Base-by-base conservation (phyloP, 2,329 filamentous ascomycete genomes). In the Pseudogymnoascus sp. region DNA sequence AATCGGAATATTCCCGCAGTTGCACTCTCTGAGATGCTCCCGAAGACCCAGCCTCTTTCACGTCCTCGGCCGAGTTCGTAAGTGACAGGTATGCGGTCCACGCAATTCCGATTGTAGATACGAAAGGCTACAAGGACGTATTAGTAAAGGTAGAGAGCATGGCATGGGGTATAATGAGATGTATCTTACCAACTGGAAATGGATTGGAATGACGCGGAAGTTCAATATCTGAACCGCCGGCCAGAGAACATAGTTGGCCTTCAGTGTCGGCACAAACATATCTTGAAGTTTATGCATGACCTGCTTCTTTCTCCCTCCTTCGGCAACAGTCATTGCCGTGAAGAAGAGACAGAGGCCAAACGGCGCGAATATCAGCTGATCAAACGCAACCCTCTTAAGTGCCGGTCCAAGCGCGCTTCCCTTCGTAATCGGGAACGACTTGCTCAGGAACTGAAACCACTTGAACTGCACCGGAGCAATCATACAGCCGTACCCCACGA, bases 21-120 rank as follows among this genome's bases (percentile, higher is more conserved):
- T 21, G 50, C 50, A 19, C 29, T 16, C 50, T 56, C 10, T 13
- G 29, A 21, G 50, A 16, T 33, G 29, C 3, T 33, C 11, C 29
- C 35, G 50, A 8, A 56, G 50, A 33, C 33, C 11, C 13, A 14
- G 29, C 68, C 62, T 72, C 71, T 61, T 67, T 62, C 16, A 64
- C 70, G 64, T 74, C 73, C 66, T 96, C 91, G 2, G 91, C 81
- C 4, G 92, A 88, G 77, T 97, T 97, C 66, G 89, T 90, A 61
- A 99, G 82, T 2, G 93, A 97, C 10, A 99, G 85, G 76, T 97
- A 99, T 19, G 93, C 93, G 10, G 95, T 97, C 95, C 93, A 97
- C 35, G 92, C 92, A 71, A 97, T 97, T 81, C 93, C 93, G 63
- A 99, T 78, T 7, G 91, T 96, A 14, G 93, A 97, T 7, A 97